Conservation (phyloP, 1,284 basidiomycete genomes). For the Irpex lacteus region DNA sequence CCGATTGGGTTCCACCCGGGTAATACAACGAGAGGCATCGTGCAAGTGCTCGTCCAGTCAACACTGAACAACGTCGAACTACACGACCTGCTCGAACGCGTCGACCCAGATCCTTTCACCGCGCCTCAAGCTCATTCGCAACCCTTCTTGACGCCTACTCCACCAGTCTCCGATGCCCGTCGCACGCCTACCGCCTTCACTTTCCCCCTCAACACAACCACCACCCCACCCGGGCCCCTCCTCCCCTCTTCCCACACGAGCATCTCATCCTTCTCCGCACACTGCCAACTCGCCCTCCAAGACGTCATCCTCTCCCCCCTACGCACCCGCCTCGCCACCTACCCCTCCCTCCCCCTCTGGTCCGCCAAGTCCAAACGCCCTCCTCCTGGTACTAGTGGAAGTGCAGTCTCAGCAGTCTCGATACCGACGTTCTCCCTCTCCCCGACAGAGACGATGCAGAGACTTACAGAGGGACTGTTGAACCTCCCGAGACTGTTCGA, state of each 20-base stretch:
- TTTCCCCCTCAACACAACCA: conserved; percentile 12
- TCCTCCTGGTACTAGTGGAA: conserved; percentile 26
- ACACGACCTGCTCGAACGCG: conserved; percentile 56
- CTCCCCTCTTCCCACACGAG: conserved; percentile 58
- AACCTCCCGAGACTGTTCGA: conserved; percentile 94
- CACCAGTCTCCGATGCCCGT: conserved; percentile 21
- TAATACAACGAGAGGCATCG: conserved; percentile 66
- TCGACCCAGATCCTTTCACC: conserved; percentile 40
- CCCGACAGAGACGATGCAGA: conserved; percentile 85
- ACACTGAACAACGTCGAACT: conserved; percentile 79
- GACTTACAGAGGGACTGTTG: conserved; percentile 88
- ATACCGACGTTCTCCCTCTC: conserved; percentile 94
- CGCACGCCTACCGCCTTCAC: conserved; percentile 24
- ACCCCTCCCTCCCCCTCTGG: conserved; percentile 75
- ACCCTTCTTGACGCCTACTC: conserved; percentile 23
- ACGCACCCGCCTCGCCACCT: conserved; percentile 70
- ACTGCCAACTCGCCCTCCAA: conserved; percentile 78
- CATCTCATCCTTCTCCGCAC: conserved; percentile 64
- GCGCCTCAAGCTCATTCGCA: conserved; percentile 11
- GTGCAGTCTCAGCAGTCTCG: conserved; percentile 57
- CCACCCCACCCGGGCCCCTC: conserved; percentile 34
- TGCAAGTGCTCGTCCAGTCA: conserved; percentile 76
- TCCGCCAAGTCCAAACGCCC: conserved; percentile 40
- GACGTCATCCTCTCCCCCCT: conserved; percentile 84
- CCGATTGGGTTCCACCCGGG: conserved; percentile 54